A percentile compares a stretch with the other conserved stretches of the same genome.
Conservation (phyloP, 2,329 filamentous ascomycete species). For the Seiridium unicorne region DNA sequence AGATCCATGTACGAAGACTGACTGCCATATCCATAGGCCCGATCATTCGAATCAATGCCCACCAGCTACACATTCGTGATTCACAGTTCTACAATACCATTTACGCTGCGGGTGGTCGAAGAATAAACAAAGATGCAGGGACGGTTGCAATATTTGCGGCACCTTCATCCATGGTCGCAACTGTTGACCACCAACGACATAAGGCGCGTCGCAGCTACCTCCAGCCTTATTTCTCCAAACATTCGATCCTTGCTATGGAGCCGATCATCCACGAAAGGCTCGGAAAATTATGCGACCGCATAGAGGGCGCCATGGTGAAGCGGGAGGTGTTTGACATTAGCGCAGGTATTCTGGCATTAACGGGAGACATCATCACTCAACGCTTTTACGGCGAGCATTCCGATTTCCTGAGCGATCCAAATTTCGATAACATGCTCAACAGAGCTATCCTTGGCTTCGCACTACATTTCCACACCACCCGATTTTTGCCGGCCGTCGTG, state of each 20-base stretch:
- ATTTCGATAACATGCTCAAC: neutral
- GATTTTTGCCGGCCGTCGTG: neutral
- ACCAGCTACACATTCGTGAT: conserved; percentile 30
- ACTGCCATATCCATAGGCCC: conserved; percentile 15
- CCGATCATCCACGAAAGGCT: conserved; percentile 16
- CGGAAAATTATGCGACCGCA: conserved; percentile 15
- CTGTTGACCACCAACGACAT: conserved; percentile 10
- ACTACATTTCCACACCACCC: neutral
- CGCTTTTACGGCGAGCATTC: neutral
- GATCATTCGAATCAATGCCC: conserved; percentile 31
- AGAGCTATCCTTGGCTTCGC: neutral
- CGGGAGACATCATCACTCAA: conserved; percentile 18
- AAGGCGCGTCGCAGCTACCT: conserved; percentile 15
- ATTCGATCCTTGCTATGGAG: conserved; percentile 13
- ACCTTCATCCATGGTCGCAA: neutral
- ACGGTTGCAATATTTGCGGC: neutral
- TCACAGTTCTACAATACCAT: conserved; percentile 25
- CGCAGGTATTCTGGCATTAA: conserved; percentile 16
- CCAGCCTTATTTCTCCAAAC: conserved; percentile 24
- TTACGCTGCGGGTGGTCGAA: conserved; percentile 13
- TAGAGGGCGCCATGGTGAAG: conserved; percentile 18
- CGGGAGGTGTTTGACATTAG: conserved; percentile 14
- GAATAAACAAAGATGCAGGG: conserved; percentile 13
- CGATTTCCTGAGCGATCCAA: neutral
- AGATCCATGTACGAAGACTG: neutral